Conservation (phyloP, 2,329 filamentous ascomycete genomes). For the Arthrinium puccinioides region DNA sequence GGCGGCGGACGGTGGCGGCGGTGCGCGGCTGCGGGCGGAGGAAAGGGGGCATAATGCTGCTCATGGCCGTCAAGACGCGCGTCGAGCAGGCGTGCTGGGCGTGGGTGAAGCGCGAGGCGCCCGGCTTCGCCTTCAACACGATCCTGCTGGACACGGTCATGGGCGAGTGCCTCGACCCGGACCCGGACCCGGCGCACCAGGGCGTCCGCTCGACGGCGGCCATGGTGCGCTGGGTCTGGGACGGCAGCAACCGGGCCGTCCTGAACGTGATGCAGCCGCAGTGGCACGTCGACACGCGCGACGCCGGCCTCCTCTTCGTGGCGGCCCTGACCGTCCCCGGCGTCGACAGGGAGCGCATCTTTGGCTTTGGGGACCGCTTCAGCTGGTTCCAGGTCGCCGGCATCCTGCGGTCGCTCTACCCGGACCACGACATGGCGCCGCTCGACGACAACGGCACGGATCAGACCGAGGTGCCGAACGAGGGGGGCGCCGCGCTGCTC, state of each 20-base stretch:
- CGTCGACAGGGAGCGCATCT: constrained; percentile 22
- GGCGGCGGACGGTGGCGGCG: constrained; percentile 3
- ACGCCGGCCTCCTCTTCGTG: constrained; percentile 22
- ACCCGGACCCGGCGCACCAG: constrained; percentile 20
- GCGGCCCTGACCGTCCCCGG: constrained; percentile 18
- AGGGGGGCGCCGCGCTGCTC: constrained; percentile 13
- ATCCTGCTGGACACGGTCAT: constrained; percentile 23
- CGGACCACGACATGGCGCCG: constrained; percentile 14
- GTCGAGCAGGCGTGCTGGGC: constrained; percentile 25
- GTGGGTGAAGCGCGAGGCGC: constrained; percentile 21
- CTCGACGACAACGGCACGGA: constrained; percentile 20
- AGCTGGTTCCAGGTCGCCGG: constrained; percentile 20
- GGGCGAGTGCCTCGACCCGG: constrained; percentile 18
- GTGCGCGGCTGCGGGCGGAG: too few relatives aligned
- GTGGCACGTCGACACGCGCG: constrained; percentile 22
- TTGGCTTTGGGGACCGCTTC: constrained; percentile 21
- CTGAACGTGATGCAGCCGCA: constrained; percentile 18
- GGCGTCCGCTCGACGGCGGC: constrained; percentile 23
- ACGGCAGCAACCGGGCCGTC: constrained; percentile 13
- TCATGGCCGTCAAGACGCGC: constrained; percentile 25
- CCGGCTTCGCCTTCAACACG: constrained; percentile 21
- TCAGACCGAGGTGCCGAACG: constrained; percentile 21
- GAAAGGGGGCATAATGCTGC: constrained; percentile 17
- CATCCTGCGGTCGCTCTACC: constrained; percentile 21
- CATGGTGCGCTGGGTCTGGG: constrained; percentile 22